Evolutionary conservation across 352 stramenopile genomes (phyloP).

Genomic region (Pythium coloratum): DNA sequence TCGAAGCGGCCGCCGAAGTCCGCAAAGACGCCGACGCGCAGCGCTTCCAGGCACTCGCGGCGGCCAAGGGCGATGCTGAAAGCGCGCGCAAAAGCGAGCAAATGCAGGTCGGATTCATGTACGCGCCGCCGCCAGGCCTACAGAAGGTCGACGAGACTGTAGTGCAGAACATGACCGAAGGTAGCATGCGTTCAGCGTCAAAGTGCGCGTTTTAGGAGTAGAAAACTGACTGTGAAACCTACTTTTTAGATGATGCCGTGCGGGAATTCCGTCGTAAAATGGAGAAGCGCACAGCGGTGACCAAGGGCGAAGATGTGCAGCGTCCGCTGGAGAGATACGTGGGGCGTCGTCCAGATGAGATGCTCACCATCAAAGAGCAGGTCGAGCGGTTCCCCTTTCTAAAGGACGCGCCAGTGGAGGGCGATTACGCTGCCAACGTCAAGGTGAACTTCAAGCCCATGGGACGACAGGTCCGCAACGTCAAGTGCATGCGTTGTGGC

Average conservation of each 20-base stretch:
- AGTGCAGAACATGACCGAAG: constrained; percentile 32
- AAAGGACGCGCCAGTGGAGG: constrained; percentile 86
- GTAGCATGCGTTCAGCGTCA: neutral
- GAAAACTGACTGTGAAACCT: neutral
- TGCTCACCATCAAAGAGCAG: constrained; percentile 80
- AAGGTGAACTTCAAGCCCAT: constrained; percentile 89
- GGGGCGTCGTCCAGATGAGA: constrained; percentile 60
- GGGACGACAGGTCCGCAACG: constrained; percentile 80
- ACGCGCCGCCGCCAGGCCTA: constrained; percentile 67
- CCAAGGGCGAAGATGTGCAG: constrained; percentile 26
- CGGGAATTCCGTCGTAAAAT: constrained; percentile 63
- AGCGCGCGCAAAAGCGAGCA: constrained; percentile 39
- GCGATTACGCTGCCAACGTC: constrained; percentile 77
- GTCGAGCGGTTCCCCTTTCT: constrained; percentile 89
- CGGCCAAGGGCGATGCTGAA: constrained; percentile 50
- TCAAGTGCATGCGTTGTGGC: constrained; percentile 77
- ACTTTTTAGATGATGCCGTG: constrained; percentile 53
- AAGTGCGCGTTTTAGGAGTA: neutral
- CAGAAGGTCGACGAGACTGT: constrained; percentile 40
- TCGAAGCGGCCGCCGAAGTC: constrained; percentile 67
- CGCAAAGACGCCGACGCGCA: constrained; percentile 54
- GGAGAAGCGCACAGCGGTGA: constrained; percentile 31
- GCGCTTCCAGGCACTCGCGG: constrained; percentile 60
- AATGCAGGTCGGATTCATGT: constrained; percentile 77
- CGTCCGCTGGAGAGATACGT: constrained; percentile 76